phyloP scores from a whole-genome alignment of 148 eudicot species.

The Hydrangea macrophylla region DNA sequence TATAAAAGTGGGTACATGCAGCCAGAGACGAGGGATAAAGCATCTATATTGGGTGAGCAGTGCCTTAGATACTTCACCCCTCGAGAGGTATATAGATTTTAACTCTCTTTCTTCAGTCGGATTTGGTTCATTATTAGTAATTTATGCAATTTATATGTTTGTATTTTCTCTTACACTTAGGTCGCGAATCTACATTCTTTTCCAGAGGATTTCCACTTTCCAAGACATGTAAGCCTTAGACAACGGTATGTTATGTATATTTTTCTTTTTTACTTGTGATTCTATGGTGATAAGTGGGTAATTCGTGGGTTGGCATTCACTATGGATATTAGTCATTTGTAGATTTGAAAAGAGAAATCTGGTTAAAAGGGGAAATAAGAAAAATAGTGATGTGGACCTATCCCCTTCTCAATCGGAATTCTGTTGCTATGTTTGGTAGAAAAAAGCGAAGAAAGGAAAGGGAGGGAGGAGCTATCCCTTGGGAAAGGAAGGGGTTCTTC shows the following conservation, averaged over 20 bases:
- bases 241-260: slow-evolving; percentile 58
- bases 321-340: background rate
- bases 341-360: background rate
- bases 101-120: background rate
- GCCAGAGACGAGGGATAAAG: slow-evolving; percentile 51
- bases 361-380: background rate
- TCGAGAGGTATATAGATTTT: slow-evolving; percentile 57
- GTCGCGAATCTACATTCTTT: slow-evolving; percentile 96
- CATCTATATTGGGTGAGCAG: slow-evolving; percentile 50
- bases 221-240: slow-evolving; percentile 66
- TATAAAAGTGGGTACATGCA: slow-evolving; percentile 25
- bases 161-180: slow-evolving; percentile 30
- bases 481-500: too few relatives aligned
- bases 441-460: too few relatives aligned
- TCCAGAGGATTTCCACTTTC: slow-evolving; percentile 83
- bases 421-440: too few relatives aligned
- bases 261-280: background rate
- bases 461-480: too few relatives aligned
- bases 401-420: background rate
- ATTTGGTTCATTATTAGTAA: slow-evolving; percentile 12
- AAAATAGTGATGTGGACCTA: background rate
- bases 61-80: slow-evolving; percentile 91
- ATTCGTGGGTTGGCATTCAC: background rate
- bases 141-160: slow-evolving; percentile 11
- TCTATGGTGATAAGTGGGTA: background rate